A percentile compares a stretch with the other conserved stretches of the same genome.
Conservation (phyloP, 805 yeast genomes). For the Saturnispora mendoncae region DNA sequence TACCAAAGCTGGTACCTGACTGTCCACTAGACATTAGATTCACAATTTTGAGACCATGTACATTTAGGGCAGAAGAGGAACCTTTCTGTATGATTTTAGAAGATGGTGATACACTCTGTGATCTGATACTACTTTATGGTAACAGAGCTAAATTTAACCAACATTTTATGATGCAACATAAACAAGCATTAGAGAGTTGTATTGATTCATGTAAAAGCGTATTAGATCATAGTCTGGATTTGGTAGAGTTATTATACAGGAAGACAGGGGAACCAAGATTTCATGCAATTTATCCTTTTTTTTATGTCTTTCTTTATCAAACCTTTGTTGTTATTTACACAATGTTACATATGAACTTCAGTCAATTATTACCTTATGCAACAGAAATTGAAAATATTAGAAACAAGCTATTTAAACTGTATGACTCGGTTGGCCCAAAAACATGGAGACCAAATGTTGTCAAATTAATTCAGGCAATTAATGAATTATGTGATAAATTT, state of each 20-base stretch:
- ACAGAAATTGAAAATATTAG: constrained; percentile 22
- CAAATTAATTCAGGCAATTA: constrained; percentile 26
- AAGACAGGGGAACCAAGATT: constrained; percentile 25
- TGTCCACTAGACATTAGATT: constrained; percentile 27
- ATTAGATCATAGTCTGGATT: constrained; percentile 29
- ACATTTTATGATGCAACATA: constrained; percentile 36
- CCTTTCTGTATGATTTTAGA: constrained; percentile 22
- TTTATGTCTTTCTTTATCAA: constrained; percentile 42
- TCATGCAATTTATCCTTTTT: constrained; percentile 37
- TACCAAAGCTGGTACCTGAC: constrained; percentile 17
- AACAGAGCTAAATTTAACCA: constrained; percentile 45
- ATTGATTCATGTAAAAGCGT: constrained; percentile 32
- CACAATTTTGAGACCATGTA: constrained; percentile 25
- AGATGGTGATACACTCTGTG: constrained; percentile 34
- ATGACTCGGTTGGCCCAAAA: constrained; percentile 21
- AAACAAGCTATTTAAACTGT: constrained; percentile 25
- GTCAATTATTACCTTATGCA: constrained; percentile 22
- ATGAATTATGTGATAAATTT: constrained; percentile 27
- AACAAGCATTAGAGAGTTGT: constrained; percentile 31
- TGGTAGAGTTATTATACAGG: constrained; percentile 26
- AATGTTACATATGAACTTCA: constrained; percentile 35
- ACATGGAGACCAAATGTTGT: constrained; percentile 27
- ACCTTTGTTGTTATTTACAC: constrained; percentile 44
- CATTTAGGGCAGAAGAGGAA: constrained; percentile 17
- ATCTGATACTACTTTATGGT: constrained; percentile 39